Evolutionary conservation across 305 asterid genomes (phyloP), one percentile per base, ranked within the genome.

Genomic region (Salvia sclarea): DNA sequence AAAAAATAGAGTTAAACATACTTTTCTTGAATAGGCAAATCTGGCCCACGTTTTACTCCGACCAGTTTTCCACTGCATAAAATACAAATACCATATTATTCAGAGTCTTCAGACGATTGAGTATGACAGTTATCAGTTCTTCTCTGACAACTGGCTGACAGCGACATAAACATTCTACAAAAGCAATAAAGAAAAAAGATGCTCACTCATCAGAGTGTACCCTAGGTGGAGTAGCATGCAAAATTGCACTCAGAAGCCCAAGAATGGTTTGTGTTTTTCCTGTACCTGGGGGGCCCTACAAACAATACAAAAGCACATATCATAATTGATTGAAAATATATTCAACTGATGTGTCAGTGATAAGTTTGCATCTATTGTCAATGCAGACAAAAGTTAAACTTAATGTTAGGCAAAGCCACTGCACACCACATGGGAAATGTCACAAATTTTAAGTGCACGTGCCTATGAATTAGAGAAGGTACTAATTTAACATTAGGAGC

Each of bases 221-320:
- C 82, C 96, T 85, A 69, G 99, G 86, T 52, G 99, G 99, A 71
- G 96, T 89, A 71, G 98, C 96, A 81, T 94, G 99, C 86, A 91
- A 79, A 79, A 94, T 87, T 72, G 99, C 92, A 84, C 98, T 86
- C 55, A 94, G 97, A 28, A 94, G 66, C 75, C 99, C 98, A 75
- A 94, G 98, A 73, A 94, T 91, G 71, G 99, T 94, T 74, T 91
- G 99, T 14, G 99, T 94, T 82, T 94, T 94, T 68, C 99, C 99
- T 31, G 97, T 94, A 61, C 99, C 99, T 66, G 99, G 98, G 72
- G 99, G 99, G 1, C 98, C 99, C 98, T 94, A 82, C 41, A 84
- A 83, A 80, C 60, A 77, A 68, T n/a, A n/a, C n/a, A n/a, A n/a
- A n/a, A n/a, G n/a, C n/a, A n/a, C n/a, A n/a, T n/a, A n/a, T n/a